Evolutionary conservation across 2,329 filamentous ascomycete genomes (phyloP), one percentile per base, ranked within the genome.

Genomic region (Graphiopsis chlorocephala): DNA sequence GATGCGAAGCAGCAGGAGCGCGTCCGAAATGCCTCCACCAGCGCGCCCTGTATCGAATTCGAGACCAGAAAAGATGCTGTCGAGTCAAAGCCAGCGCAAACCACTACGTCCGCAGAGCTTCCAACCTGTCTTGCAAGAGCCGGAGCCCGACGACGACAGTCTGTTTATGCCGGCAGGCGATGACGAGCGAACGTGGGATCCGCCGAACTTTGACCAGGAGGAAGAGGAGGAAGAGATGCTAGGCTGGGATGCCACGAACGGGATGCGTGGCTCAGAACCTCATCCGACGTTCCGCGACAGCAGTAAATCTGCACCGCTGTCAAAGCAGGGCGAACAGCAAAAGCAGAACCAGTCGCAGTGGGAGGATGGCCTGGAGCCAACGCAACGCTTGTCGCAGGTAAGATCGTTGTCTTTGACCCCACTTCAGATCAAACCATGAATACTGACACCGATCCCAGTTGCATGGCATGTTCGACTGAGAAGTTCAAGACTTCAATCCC

Each of bases 161-260:
- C 80, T 93, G 5, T 93, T 93, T 71, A 83, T 93, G n/a, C 83
- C 84, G 15, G 80, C 79, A n/a, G 81, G 76, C 10, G 87, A 91
- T 31, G 89, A 92, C 26, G 89, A 92, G 67, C 82, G 84, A 52
- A 80, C 82, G 63, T 94, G 91, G 90, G 89, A 92, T 68, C 90
- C 90, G 1, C 82, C 90, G 1, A 84, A 86, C 61, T 87, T 85
- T 25, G 86, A 88, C 31, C 84, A 88, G 14, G 80, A 87, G 53
- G 85, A 86, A 7, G 88, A 88, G 31, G 85, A 87, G 62, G 85
- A 87, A 68, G 86, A 88, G 58, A 87, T 88, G 70, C 78, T 93
- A 52, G 88, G 88, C 42, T 94, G 91, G 91, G 89, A 93, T 76
- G 84, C 88, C 60, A 90, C 85, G 72, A 85, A 84, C 42, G 84